Base-by-base conservation (phyloP, 2,329 filamentous ascomycete genomes). In the Clathrospora elynae region DNA sequence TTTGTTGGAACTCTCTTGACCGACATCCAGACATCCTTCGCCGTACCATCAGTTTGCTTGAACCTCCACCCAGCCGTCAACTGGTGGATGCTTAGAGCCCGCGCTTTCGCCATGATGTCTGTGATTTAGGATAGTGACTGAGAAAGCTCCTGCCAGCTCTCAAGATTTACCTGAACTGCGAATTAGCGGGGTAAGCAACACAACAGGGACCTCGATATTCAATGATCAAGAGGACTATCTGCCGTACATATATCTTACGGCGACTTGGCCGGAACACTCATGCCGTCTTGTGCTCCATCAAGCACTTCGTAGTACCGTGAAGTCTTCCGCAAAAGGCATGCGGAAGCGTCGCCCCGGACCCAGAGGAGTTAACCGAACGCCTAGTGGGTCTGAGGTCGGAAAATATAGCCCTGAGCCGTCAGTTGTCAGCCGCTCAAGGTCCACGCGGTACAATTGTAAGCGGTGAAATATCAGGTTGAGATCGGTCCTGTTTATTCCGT, bases 1-100 rank as follows among this genome's bases (percentile, higher is more conserved):
- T 75, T 76, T 1, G 75, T 76, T 5, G 75, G 75, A 5, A 77
- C 73, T 30, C 54, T 64, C 30, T 69, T 66, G 23, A 75, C 73
- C 2, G 73, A 61, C 30, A 76, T 57, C 75, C 74, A 77, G n/a
- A 57, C 60, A 51, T 65, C 46, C 22, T 74, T 59, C 13, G 64
- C 57, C 3, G 56, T 49, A 43, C 74, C 66, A 42, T 73, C 67
- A 11, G 70, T 66, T 51, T 76, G 71, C 60, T 72, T 77, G 67
- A 77, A 75, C 8, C 59, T 49, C 75, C 75, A 77, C 31, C 72
- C 73, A 6, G 66, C 51, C 5, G 58, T 61, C 39, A 77, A 57
- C 40, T 65, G 57, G 28, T 70, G 61, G 22, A 57, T 49, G 35
- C 42, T 38, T 11, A 65, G 46, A 34, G 55, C 48, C 42, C 54